Evolutionary conservation across 306 rosid genomes (phyloP), one percentile per base, ranked within the genome.

Genomic region (Cucurbita maxima): DNA sequence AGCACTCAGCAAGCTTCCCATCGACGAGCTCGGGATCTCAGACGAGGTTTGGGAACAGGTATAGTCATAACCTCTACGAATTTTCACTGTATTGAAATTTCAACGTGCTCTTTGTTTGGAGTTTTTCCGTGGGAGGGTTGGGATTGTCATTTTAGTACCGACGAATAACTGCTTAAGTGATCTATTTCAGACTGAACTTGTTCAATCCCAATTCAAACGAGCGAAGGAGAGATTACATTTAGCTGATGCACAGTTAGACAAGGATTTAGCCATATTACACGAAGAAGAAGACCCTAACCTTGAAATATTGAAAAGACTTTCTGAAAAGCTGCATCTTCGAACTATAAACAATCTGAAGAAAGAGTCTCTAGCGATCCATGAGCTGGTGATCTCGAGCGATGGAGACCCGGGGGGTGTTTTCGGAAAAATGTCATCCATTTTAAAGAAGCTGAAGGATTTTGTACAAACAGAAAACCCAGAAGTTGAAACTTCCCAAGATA

Each of bases 31-130:
- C 54, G 83, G 86, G 58, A 81, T 88, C 81, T 88, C 93, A 5
- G 96, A 89, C 76, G 99, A 95, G 86, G 97, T 91, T 87, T 87
- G 74, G n/a, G 97, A 95, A 80, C 99, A 95, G 99, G 99, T 91
- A 84, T 20, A 6, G 34, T 75, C 13, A n/a, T 60, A 10, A 44
- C 71, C 72, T 43, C 72, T 6, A 44, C 7, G 19, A 67, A 67
- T 19, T 52, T 44, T 44, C 55, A 10, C 19, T 67, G 54, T 40
- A 20, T 67, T 6, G 6, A n/a, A 8, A 1, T 44, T 67, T 40
- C 8, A 4, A 63, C 40, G 51, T 10, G 10, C 51, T 15, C 66
- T 59, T 59, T 59, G 20, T 38, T 63, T 15, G 47, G 14, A 8
- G 11, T 63, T 37, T 10, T 38, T 63, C 51, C 4, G 0, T n/a